Conservation (phyloP, 1,139 yeast genomes). For the Debaryomyces psychrophilus region DNA sequence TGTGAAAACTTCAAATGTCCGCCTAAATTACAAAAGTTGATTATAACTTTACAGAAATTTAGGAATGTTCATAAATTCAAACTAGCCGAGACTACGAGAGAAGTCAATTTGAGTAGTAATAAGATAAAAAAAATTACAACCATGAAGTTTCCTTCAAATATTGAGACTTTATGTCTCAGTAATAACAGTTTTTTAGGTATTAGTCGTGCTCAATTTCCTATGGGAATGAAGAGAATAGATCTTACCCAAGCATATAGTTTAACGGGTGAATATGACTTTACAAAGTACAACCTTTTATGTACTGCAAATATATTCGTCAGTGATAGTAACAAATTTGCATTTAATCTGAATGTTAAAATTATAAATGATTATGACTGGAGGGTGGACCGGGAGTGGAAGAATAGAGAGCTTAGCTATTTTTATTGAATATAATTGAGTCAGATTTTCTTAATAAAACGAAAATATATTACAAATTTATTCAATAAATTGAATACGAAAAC, state of each 20-base stretch:
- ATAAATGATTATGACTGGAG: conserved; percentile 7
- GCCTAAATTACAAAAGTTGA: not conserved
- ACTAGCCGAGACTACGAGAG: not conserved
- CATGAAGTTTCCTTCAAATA: conserved; percentile 5
- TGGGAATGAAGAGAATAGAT: not conserved
- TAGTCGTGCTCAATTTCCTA: conserved; percentile 2
- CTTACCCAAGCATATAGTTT: conserved; percentile 5
- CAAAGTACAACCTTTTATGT: not conserved
- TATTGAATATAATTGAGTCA: not conserved
- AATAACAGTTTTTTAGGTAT: conserved; percentile 1
- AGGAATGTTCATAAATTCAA: conserved; percentile 5
- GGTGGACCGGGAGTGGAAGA: conserved; percentile 5
- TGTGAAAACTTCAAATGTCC: conserved; percentile 10
- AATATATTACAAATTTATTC: not conserved
- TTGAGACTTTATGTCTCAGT: conserved; percentile 3
- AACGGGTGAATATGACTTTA: conserved; percentile 4
- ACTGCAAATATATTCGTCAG: conserved; percentile 1
- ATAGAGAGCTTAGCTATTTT: conserved; percentile 2
- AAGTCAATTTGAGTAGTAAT: conserved; percentile 7
- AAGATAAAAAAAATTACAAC: conserved; percentile 2
- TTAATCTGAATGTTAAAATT: not conserved
- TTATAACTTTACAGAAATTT: conserved; percentile 6
- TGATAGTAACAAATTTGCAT: conserved; percentile 1
- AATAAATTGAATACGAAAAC: not conserved
- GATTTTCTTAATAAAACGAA: not conserved